Conservation (phyloP, 306 rosid genomes). For the Phaseolus lunatus region DNA sequence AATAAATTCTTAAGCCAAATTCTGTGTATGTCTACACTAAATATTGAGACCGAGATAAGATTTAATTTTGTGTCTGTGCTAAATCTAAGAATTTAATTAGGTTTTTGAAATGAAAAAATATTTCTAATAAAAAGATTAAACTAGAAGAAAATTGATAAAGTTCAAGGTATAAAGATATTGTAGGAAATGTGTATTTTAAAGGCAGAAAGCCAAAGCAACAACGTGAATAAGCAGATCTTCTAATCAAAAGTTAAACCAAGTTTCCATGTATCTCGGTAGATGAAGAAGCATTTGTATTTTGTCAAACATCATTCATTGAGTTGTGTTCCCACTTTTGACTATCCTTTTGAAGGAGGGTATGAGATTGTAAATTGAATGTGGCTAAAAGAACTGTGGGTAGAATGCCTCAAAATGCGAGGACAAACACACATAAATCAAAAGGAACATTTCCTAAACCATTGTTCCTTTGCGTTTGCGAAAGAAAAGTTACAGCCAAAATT, state of each 20-base stretch:
- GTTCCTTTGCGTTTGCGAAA: constrained; percentile 30
- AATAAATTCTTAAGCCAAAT: no score
- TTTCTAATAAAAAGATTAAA: not conserved
- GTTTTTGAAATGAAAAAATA: not conserved
- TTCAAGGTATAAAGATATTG: not conserved
- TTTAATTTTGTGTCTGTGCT: not conserved
- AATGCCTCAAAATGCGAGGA: constrained; percentile 2
- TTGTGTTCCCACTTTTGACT: not conserved
- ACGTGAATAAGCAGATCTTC: not conserved
- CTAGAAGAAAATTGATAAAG: not conserved
- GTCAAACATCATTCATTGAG: not conserved
- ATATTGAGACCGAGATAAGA: not conserved
- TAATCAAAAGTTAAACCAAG: not conserved
- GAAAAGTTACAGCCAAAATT: constrained; percentile 38
- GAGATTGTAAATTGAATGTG: not conserved
- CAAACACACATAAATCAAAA: not conserved
- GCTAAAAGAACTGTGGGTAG: not conserved
- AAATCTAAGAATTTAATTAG: no score
- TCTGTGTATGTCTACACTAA: no score
- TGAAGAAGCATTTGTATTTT: not conserved
- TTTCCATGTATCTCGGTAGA: not conserved
- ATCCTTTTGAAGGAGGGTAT: not conserved
- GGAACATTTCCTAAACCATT: constrained; percentile 29
- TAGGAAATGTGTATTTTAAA: not conserved
- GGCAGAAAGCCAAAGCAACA: not conserved